Base-by-base conservation (phyloP, 805 yeast species). In the Hanseniaspora valbyensis region DNA sequence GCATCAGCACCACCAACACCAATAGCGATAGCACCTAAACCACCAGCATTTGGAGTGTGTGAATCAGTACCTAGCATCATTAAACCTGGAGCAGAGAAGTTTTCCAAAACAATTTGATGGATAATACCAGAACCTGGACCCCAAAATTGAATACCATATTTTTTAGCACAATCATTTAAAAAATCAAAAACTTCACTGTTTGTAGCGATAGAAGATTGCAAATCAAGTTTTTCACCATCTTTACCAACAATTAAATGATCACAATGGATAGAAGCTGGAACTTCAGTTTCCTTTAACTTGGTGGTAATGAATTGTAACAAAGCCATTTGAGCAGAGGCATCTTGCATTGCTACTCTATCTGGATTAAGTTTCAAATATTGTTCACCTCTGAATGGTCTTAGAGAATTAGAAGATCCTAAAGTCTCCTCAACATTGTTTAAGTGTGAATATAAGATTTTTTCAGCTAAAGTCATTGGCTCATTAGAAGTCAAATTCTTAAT, bases 1-100 rank as follows among this genome's bases (percentile, higher is more conserved):
- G 98, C 98, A 70, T 92, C 98, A 51, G 98, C 98, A 74, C 98
- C 98, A 70, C 98, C 98, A 37, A 92, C 98, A 71, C 98, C 98
- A 65, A 92, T 92, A 61, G 98, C 97, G 58, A 90, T 81, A 58
- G 95, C 95, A 66, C 98, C 98, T 55, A 92, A 72, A 58, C 98
- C 98, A 72, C 98, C 98, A 28, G 98, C 98, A 62, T 92, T 92
- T 44, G 98, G 98, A 44, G 98, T 92, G 68, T 92, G 98, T 1
- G 97, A 89, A 69, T 92, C 98, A 37, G 98, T 92, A 59, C 98
- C 98, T 54, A 92, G 76, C 88, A 92, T 84, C 85, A 92, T 80
- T 56, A 86, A 75, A 62, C 98, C 98, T 53, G 98, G 98, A 59
- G 87, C 92, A 53, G 95, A 83, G 68, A 86, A 92, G 75, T 92